These are phyloP conservation scores for Trichophyton verrucosum DNA, from an alignment of 2,329 filamentous ascomycete genomes.

Conservation along the genomic window DNA sequence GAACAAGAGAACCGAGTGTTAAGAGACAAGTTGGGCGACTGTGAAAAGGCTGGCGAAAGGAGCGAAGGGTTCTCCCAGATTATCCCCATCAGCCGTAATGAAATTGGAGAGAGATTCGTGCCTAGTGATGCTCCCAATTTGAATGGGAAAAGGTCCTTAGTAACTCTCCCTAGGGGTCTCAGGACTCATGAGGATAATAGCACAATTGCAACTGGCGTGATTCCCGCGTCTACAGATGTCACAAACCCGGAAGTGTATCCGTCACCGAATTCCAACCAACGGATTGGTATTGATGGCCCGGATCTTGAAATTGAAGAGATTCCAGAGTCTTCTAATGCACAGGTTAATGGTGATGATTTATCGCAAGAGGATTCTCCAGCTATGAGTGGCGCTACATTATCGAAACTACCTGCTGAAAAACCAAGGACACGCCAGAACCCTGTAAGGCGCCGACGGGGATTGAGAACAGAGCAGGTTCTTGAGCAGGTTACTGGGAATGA, in stretches of 20 bases:
- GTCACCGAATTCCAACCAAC: background rate
- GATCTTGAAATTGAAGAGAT: background rate
- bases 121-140: conserved; percentile 1
- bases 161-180: background rate
- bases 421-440: background rate
- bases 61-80: background rate
- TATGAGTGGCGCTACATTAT: background rate
- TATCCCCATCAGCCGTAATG: background rate
- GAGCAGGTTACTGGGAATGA: background rate
- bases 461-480: too few species aligned
- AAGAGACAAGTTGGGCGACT: background rate
- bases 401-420: background rate
- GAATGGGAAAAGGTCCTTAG: conserved; percentile 3
- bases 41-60: background rate
- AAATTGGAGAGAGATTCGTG: background rate
- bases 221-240: background rate
- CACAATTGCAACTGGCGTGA: too few species aligned
- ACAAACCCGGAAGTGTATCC: background rate
- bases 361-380: background rate
- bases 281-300: background rate
- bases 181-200: background rate
- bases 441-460: background rate
- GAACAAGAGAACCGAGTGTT: conserved; percentile 6
- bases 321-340: background rate
- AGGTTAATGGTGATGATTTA: background rate